A percentile compares a stretch with the other conserved stretches of the same genome.
Conservation (phyloP, 2,329 filamentous ascomycete genomes). For the Spiromastix sp. region DNA sequence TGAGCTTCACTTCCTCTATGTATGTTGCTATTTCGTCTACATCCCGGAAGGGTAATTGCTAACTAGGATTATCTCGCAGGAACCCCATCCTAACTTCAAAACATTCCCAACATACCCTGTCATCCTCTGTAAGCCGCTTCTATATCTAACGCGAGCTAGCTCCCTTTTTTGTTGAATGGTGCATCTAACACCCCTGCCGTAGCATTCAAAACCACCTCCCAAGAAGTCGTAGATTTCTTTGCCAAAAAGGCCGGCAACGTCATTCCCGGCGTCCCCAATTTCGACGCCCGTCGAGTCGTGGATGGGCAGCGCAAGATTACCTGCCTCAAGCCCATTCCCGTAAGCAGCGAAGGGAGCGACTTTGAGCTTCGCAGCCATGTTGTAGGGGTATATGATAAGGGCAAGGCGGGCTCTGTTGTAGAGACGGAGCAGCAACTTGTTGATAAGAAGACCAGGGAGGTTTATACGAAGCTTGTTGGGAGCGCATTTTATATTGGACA, state of each 20-base stretch:
- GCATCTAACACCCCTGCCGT: constrained; percentile 7
- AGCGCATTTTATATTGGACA: constrained; percentile 74
- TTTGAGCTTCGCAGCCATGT: constrained; percentile 73
- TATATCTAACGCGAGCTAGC: constrained; percentile 8
- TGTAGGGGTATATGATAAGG: constrained; percentile 82
- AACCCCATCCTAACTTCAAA: constrained; percentile 75
- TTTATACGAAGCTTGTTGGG: constrained; percentile 59
- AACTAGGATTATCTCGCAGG: constrained; percentile 38
- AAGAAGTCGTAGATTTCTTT: constrained; percentile 80
- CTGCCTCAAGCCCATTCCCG: constrained; percentile 65
- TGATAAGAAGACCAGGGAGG: constrained; percentile 56
- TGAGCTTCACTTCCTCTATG: constrained; percentile 88
- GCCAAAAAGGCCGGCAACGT: constrained; percentile 52
- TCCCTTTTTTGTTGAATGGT: no score
- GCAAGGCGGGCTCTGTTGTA: constrained; percentile 68
- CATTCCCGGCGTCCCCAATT: constrained; percentile 66
- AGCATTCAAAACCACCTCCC: constrained; percentile 66
- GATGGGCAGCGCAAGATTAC: constrained; percentile 76
- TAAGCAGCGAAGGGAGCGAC: constrained; percentile 56
- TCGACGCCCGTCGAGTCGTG: constrained; percentile 64
- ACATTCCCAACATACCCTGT: constrained; percentile 85
- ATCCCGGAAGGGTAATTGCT: neutral
- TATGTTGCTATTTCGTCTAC: constrained; percentile 34
- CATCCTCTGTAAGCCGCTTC: constrained; percentile 52
- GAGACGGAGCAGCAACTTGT: constrained; percentile 71